phyloP scores from a whole-genome alignment of 2,329 filamentous ascomycete genomes.

The Torrubiella hemipterigena region DNA sequence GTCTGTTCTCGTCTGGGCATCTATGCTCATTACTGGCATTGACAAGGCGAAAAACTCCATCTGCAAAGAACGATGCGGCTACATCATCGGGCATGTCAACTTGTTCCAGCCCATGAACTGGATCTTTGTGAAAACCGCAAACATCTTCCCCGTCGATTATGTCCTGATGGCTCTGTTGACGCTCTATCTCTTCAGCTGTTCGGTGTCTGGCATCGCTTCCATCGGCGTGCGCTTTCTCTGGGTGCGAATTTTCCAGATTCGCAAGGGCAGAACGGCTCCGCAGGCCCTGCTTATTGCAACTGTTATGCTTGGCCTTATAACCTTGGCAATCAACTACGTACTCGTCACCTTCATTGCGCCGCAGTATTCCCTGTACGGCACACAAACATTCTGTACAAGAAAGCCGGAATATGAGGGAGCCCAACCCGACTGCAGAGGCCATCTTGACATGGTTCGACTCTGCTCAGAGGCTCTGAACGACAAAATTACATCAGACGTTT shows the following conservation, averaged over 20 bases:
- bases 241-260: conserved; percentile 85
- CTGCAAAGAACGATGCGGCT: conserved; percentile 84
- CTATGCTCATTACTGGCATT: conserved; percentile 89
- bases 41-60: conserved; percentile 95
- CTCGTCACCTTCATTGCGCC: conserved; percentile 90
- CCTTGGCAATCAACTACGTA: conserved; percentile 84
- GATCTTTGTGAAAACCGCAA: conserved; percentile 63
- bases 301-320: conserved; percentile 80
- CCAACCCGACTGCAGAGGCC: conserved; percentile 63
- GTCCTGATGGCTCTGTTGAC: conserved; percentile 75
- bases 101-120: conserved; percentile 95
- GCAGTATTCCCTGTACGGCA: conserved; percentile 88
- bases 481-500: conserved; percentile 63
- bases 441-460: conserved; percentile 60
- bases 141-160: conserved; percentile 85
- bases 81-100: conserved; percentile 76
- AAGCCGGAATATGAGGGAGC: conserved; percentile 47
- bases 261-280: conserved; percentile 77
- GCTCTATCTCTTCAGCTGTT: conserved; percentile 78
- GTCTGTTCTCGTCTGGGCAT: conserved; percentile 67
- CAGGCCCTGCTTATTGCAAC: conserved; percentile 87
- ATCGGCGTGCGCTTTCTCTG: conserved; percentile 94
- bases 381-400: conserved; percentile 84
- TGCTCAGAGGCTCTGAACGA: conserved; percentile 70
- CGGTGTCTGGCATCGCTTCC: conserved; percentile 72